These are phyloP conservation scores for Hymenoscyphus scutula DNA, from an alignment of 2,329 filamentous ascomycete species.

Conservation along the genomic window DNA sequence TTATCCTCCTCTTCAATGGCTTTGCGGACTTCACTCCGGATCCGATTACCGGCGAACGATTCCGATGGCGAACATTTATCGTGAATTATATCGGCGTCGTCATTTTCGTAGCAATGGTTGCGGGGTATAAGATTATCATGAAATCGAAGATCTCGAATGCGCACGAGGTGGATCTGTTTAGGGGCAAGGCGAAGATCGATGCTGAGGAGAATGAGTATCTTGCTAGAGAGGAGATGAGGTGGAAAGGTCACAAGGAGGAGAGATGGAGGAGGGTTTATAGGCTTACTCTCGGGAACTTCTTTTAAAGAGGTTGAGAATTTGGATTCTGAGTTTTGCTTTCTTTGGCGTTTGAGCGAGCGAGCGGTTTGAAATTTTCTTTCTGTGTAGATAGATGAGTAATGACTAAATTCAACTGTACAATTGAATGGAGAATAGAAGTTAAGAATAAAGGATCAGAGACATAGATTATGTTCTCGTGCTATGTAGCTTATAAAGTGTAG, in stretches of 20 bases:
- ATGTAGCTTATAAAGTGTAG: too few species aligned
- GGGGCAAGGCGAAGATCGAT: conserved; percentile 59
- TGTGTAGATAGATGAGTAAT: neutral
- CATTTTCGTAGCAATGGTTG: conserved; percentile 58
- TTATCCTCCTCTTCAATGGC: conserved; percentile 82
- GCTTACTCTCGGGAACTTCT: conserved; percentile 29
- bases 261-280: conserved; percentile 24
- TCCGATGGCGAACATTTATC: conserved; percentile 65
- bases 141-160: conserved; percentile 46
- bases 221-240: conserved; percentile 24
- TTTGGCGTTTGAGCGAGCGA: neutral
- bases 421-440: too few species aligned
- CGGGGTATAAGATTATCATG: conserved; percentile 52
- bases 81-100: conserved; percentile 63
- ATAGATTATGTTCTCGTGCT: too few species aligned
- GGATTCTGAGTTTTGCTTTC: neutral
- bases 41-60: conserved; percentile 42
- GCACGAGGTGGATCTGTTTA: conserved; percentile 53
- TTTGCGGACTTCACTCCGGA: conserved; percentile 67
- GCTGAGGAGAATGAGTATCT: conserved; percentile 50
- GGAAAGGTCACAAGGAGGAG: conserved; percentile 19
- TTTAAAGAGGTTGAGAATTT: conserved; percentile 15
- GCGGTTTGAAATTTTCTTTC: neutral
- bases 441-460: too few species aligned
- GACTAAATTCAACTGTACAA: neutral